A percentile compares a stretch with the other conserved stretches of the same genome.
phyloP scores from a whole-genome alignment of 257 asterid species.

The Solanum boliviense region DNA sequence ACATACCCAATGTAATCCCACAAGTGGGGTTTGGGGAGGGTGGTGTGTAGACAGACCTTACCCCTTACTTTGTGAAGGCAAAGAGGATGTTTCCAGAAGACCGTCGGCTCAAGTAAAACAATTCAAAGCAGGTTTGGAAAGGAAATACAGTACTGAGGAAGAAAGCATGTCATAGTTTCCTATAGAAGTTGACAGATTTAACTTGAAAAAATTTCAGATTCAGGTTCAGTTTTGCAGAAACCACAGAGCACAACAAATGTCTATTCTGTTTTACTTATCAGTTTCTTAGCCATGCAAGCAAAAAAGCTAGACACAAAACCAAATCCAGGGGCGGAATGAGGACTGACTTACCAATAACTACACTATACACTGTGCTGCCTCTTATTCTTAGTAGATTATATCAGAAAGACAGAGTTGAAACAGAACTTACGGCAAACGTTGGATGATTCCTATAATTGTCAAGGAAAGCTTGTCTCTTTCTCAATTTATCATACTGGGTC shows the following conservation, averaged over 20 bases:
- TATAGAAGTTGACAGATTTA: not conserved
- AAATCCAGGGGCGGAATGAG: not conserved
- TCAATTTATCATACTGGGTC: conserved; percentile 94
- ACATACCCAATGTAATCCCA: not conserved
- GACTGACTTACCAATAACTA: not conserved
- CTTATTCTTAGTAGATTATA: not conserved
- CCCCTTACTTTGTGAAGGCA: not conserved
- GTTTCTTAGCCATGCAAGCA: not conserved
- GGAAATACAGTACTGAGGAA: not conserved
- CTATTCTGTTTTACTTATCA: not conserved
- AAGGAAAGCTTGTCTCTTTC: conserved; percentile 98
- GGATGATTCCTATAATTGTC: conserved; percentile 91
- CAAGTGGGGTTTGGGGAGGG: not conserved
- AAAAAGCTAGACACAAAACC: not conserved
- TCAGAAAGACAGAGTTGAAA: not conserved
- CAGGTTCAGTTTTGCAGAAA: not conserved
- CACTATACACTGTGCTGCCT: not conserved
- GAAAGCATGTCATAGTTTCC: not conserved
- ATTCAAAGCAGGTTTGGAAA: not conserved
- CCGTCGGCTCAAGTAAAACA: not conserved
- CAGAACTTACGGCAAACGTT: conserved; percentile 84
- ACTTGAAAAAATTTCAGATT: not conserved
- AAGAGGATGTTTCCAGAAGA: not conserved
- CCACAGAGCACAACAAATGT: not conserved
- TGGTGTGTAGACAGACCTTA: not conserved